Evolutionary conservation across 106 monocot genomes (phyloP).

Genomic region (Platanthera guangdongensis): DNA sequence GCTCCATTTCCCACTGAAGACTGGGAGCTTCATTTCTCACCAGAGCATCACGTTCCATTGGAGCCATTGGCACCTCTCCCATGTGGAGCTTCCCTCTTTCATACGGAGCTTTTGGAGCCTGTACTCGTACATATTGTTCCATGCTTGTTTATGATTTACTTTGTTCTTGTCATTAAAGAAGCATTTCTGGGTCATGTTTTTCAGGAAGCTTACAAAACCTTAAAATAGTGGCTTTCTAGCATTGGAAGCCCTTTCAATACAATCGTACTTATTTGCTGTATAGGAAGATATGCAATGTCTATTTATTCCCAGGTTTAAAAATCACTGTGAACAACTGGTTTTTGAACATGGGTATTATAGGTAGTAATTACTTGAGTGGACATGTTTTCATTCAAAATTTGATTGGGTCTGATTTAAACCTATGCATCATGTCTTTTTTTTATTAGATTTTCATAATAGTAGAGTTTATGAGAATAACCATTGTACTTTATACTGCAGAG

Average conservation of each 20-base stretch:
- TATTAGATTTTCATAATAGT: neutral
- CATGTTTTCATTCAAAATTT: neutral
- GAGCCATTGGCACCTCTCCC: no score
- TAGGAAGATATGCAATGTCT: neutral
- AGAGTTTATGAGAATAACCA: neutral
- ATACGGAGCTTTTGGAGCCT: neutral
- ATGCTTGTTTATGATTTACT: neutral
- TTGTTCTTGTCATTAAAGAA: neutral
- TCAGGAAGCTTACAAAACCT: neutral
- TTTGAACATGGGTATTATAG: neutral
- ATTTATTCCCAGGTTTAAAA: neutral
- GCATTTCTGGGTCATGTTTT: neutral
- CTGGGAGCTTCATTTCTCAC: no score
- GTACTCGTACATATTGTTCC: neutral
- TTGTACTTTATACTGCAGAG: conserved; percentile 34
- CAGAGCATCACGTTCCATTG: no score
- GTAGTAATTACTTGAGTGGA: neutral
- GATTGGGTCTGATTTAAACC: neutral
- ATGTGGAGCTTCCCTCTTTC: neutral
- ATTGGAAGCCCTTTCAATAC: neutral
- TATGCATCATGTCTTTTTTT: neutral
- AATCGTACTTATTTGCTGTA: neutral
- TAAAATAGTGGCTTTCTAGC: neutral
- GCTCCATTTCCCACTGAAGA: no score
- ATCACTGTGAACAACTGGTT: neutral